phyloP scores from a whole-genome alignment of 1,284 basidiomycete genomes.

The Pseudozyma thailandica region DNA sequence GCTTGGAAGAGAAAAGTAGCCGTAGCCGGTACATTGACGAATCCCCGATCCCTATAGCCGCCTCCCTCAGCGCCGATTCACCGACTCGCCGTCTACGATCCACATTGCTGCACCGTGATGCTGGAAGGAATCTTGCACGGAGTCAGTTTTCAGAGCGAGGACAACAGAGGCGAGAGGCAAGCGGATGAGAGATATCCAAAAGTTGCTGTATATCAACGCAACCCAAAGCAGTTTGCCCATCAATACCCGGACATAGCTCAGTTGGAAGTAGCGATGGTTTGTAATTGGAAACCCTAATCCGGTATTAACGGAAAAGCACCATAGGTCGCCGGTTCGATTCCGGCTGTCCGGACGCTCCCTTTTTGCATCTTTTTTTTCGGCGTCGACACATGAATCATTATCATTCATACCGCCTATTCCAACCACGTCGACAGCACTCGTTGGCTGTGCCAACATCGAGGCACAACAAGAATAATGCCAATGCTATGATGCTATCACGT shows the following conservation, averaged over 20 bases:
- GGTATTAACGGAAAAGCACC: slow-evolving; percentile 52
- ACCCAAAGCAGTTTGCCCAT: background rate
- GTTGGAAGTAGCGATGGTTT: slow-evolving; percentile 59
- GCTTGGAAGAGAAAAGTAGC: too few relatives aligned
- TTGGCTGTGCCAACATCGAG: too few relatives aligned
- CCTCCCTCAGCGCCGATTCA: too few relatives aligned
- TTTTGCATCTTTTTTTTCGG: slow-evolving; percentile 13
- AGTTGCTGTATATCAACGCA: background rate
- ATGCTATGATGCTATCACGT: slow-evolving; percentile 3
- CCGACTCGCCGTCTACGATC: too few relatives aligned
- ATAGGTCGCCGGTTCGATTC: slow-evolving; percentile 59
- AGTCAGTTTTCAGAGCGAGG: too few relatives aligned
- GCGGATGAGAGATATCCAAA: background rate
- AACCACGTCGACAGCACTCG: too few relatives aligned
- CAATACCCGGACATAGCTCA: slow-evolving; percentile 48
- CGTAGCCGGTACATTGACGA: too few relatives aligned
- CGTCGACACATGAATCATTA: background rate
- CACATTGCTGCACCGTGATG: too few relatives aligned
- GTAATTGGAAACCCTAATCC: slow-evolving; percentile 57
- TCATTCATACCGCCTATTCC: background rate
- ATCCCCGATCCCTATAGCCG: too few relatives aligned
- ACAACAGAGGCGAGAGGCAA: too few relatives aligned
- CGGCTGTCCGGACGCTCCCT: slow-evolving; percentile 50
- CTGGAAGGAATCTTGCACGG: too few relatives aligned
- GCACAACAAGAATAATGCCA: background rate